Conservation (phyloP, 768 basidiomycete species). For the Tephrocybe sp. region DNA sequence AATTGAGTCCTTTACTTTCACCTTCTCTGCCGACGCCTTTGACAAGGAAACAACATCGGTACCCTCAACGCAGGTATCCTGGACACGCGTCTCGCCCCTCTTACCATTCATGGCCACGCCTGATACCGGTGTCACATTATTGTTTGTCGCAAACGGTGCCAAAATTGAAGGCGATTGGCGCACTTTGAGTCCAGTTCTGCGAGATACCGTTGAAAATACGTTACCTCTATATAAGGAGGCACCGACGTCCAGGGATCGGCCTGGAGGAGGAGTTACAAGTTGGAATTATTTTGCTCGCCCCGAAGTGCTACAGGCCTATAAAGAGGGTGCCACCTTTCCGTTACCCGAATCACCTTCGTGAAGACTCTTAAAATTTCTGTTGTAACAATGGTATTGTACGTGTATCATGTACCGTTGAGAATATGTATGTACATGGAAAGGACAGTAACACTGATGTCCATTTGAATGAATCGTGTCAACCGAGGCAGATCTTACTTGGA, state of each 20-base stretch:
- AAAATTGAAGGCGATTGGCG: conserved; percentile 14
- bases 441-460: too few relatives aligned
- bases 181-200: conserved; percentile 2
- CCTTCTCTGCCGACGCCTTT: conserved; percentile 12
- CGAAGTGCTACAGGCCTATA: conserved; percentile 18
- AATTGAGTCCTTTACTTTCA: conserved; percentile 20
- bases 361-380: too few relatives aligned
- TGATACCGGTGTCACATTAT: conserved; percentile 7
- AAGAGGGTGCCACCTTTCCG: conserved; percentile 15
- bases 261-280: conserved; percentile 15
- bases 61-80: conserved; percentile 14
- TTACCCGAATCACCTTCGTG: conserved; percentile 10
- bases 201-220: conserved; percentile 9
- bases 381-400: too few relatives aligned
- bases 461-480: too few relatives aligned
- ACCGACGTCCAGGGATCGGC: conserved; percentile 5
- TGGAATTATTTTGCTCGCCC: conserved; percentile 19
- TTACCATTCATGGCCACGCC: conserved; percentile 16
- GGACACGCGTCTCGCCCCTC: conserved; percentile 16
- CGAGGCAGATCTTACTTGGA: too few relatives aligned
- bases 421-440: too few relatives aligned
- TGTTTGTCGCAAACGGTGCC: conserved; percentile 13
- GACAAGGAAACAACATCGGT: conserved; percentile 1
- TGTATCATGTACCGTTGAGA: too few relatives aligned
- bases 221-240: conserved; percentile 16